These are phyloP conservation scores for Agrocybe pediades DNA, from an alignment of 768 basidiomycete species.

Conservation along the genomic window DNA sequence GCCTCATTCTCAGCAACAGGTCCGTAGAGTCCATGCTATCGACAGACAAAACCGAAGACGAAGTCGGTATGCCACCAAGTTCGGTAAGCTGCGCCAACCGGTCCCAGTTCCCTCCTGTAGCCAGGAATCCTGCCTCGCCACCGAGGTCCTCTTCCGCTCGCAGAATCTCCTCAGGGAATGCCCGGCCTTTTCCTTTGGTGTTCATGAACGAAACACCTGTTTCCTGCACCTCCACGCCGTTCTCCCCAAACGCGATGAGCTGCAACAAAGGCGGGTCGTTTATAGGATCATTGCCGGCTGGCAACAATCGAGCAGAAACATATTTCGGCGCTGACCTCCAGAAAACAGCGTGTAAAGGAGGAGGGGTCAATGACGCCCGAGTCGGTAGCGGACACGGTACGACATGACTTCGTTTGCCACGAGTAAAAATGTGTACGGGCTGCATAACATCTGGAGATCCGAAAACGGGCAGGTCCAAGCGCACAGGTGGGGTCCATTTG, in stretches of 20 bases:
- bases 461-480: conserved; percentile 40
- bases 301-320: conserved; percentile 51
- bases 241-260: conserved; percentile 66
- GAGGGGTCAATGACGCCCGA: conserved; percentile 38
- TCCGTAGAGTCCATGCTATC: conserved; percentile 58
- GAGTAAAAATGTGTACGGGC: conserved; percentile 65
- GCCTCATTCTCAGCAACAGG: conserved; percentile 42
- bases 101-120: conserved; percentile 54
- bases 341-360: conserved; percentile 53
- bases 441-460: conserved; percentile 32
- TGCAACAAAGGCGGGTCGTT: conserved; percentile 56
- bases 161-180: conserved; percentile 46
- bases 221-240: conserved; percentile 78
- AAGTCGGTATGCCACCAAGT: conserved; percentile 43
- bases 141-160: conserved; percentile 66
- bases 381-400: conserved; percentile 68
- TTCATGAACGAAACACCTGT: conserved; percentile 52
- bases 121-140: conserved; percentile 61
- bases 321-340: conserved; percentile 64
- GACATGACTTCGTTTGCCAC: conserved; percentile 69
- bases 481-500: conserved; percentile 53
- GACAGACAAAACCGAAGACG: conserved; percentile 43
- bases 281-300: conserved; percentile 19
- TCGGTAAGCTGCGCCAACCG: conserved; percentile 37
- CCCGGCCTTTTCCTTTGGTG: conserved; percentile 53